These are phyloP conservation scores for Nothophoma quercina DNA, from an alignment of 2,329 filamentous ascomycete species.

Conservation along the genomic window DNA sequence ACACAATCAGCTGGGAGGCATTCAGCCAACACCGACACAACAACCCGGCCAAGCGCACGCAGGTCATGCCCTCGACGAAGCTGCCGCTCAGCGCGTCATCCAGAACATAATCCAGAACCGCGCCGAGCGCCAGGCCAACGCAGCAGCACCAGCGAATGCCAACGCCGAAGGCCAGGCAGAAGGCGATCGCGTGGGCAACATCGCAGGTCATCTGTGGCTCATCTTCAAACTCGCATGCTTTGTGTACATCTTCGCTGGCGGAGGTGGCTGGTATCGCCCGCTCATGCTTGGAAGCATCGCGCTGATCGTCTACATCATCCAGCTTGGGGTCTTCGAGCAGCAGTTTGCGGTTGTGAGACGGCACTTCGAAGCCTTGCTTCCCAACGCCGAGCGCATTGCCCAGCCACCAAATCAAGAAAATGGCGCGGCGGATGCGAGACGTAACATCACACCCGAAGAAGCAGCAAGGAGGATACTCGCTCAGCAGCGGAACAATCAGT, in stretches of 20 bases:
- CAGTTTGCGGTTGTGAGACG: slow-evolving; percentile 48
- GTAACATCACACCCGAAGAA: slow-evolving; percentile 51
- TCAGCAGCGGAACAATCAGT: slow-evolving; percentile 41
- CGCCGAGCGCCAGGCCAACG: slow-evolving; percentile 19
- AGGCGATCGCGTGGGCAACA: slow-evolving; percentile 36
- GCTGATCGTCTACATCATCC: slow-evolving; percentile 51
- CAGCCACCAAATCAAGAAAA: slow-evolving; percentile 20
- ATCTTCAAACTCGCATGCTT: slow-evolving; percentile 65
- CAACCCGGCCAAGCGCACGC: slow-evolving; percentile 23
- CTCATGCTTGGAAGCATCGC: slow-evolving; percentile 52
- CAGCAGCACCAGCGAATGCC: slow-evolving; percentile 11
- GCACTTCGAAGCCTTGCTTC: slow-evolving; percentile 56
- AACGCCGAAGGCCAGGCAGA: slow-evolving; percentile 24
- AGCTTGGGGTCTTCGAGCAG: slow-evolving; percentile 52
- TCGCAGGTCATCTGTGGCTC: slow-evolving; percentile 61
- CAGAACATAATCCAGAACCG: slow-evolving; percentile 23
- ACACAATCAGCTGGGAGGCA: slow-evolving; percentile 28
- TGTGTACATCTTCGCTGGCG: slow-evolving; percentile 62
- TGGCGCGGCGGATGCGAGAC: slow-evolving; percentile 3
- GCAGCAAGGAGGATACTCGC: slow-evolving; percentile 51
- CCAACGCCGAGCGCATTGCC: slow-evolving; percentile 27
- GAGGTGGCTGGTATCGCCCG: slow-evolving; percentile 52
- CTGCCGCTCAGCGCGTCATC: slow-evolving; percentile 18
- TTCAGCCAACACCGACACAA: slow-evolving; percentile 29
- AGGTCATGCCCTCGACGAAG: slow-evolving; percentile 20